Evolutionary conservation across 179 eudicot species (phyloP), one percentile per base, ranked within the genome.

Genomic region (Patellifolia procumbens): DNA sequence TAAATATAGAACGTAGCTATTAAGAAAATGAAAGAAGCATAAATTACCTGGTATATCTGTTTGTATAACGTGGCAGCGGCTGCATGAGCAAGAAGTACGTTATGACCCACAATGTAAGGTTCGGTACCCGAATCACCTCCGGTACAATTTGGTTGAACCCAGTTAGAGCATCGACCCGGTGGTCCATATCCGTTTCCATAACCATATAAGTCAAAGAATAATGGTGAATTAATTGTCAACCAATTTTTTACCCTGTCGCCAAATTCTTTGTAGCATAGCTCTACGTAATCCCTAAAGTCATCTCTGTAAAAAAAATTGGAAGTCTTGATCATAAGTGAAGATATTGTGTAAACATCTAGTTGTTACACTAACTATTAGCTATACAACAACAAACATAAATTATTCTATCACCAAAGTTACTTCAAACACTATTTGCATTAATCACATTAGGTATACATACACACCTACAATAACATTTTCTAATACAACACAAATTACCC

Each of bases 231-330:
- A 29, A 83, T 0, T 8, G 92, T 89, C 45, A 81, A 64, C 92
- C 92, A 89, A 20, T 81, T 20, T 81, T 87, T 87, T 10, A 89
- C 90, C 13, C 84, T 68, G n/a, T 84, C 90, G 1, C 90, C 92
- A 24, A 85, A 89, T 70, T 82, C 81, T 72, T 74, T 82, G 74
- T 78, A 89, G 80, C 88, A 87, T 46, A 89, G 63, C 46, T 87
- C 84, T 37, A 84, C 86, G 63, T 79, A 89, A 72, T 87, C 86
- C 29, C 13, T 45, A 61, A 80, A 89, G 76, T 89, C 90, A 29
- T 76, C 74, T 73, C 92, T 89, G 86, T 55, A 3, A 56, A 48
- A 55, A 31, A 34, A 6, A 59, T 1, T n/a, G 32, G n/a, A n/a
- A n/a, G n/a, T n/a, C n/a, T n/a, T n/a, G n/a, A n/a, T n/a, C n/a